Conservation (phyloP, 1,284 basidiomycete genomes). For the Naganishia liquefaciens region DNA sequence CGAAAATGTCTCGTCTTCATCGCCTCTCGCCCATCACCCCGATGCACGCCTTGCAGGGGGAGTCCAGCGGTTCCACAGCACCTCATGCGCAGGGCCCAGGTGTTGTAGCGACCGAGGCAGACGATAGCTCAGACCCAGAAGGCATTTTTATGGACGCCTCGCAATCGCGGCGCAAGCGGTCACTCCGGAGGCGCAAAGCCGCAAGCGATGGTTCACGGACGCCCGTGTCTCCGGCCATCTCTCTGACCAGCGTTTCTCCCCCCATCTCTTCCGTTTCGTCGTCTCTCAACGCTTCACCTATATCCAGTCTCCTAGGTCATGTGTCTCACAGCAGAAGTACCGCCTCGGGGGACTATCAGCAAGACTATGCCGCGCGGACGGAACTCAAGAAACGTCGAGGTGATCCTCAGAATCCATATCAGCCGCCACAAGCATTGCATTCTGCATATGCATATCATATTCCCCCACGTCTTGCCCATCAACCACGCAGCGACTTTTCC, state of each 20-base stretch:
- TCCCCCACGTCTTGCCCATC: constrained; percentile 17
- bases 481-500: constrained; percentile 27
- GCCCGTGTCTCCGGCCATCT: constrained; percentile 10
- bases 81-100: not conserved
- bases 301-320: constrained; percentile 7
- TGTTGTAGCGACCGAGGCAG: not conserved
- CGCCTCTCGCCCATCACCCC: constrained; percentile 9
- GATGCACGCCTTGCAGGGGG: not conserved
- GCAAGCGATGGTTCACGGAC: constrained; percentile 22
- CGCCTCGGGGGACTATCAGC: not conserved
- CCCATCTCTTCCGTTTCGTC: not conserved
- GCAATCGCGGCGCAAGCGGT: constrained; percentile 17
- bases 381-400: constrained; percentile 20
- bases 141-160: constrained; percentile 15
- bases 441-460: not conserved
- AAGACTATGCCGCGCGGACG: constrained; percentile 10
- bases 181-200: constrained; percentile 9
- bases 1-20: constrained; percentile 18
- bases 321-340: not conserved
- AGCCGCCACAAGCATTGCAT: not conserved
- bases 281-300: constrained; percentile 9
- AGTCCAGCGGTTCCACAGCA: not conserved
- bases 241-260: not conserved
- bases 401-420: constrained; percentile 7
- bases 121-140: constrained; percentile 5